Conservation (phyloP, 129 eudicot genomes). For the Pseudognaphalium luteoalbum region DNA sequence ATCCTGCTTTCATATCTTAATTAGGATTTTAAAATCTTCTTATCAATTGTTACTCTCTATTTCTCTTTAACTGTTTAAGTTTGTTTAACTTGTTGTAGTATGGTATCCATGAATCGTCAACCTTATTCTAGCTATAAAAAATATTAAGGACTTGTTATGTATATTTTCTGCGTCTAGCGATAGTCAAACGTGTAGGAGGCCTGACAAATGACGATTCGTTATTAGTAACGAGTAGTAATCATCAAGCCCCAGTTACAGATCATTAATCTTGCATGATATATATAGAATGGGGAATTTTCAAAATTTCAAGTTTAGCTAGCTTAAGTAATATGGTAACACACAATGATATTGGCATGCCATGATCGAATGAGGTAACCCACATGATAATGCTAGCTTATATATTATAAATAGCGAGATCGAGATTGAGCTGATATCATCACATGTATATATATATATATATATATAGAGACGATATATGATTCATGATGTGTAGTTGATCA, state of each 20-base stretch:
- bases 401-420: neutral
- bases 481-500: neutral
- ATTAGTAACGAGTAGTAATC: neutral
- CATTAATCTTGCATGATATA: neutral
- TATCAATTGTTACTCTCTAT: neutral
- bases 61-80: neutral
- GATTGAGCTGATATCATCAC: neutral
- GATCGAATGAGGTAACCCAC: conserved; percentile 17
- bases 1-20: neutral
- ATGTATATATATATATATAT: no score
- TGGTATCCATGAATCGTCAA: neutral
- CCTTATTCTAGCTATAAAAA: neutral
- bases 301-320: neutral
- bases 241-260: neutral
- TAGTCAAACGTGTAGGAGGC: neutral
- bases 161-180: neutral
- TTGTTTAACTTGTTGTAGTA: neutral
- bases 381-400: neutral
- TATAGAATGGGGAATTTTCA: neutral
- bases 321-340: neutral
- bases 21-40: neutral
- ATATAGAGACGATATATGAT: neutral
- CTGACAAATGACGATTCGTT: neutral
- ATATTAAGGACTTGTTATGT: neutral
- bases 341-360: neutral